phyloP scores from a whole-genome alignment of 2,329 filamentous ascomycete species.

The Geoglossum cookeanum region DNA sequence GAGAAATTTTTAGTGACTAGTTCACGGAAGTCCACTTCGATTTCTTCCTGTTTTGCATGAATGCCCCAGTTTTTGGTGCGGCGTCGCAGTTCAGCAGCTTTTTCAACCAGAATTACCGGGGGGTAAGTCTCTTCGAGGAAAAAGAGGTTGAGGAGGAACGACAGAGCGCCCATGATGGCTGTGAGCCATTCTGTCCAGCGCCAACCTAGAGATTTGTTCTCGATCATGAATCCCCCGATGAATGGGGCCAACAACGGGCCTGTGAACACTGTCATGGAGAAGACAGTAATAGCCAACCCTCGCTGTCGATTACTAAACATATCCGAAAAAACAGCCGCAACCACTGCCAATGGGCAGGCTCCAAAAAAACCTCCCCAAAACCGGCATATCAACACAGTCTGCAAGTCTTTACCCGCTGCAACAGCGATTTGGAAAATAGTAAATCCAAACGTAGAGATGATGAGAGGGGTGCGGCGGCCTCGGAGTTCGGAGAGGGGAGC shows the following conservation, averaged over 20 bases:
- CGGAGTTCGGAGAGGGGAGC: constrained; percentile 34
- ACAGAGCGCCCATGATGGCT: constrained; percentile 35
- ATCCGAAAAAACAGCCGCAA: constrained; percentile 36
- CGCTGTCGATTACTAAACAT: constrained; percentile 32
- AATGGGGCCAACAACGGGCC: constrained; percentile 34
- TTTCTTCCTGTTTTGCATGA: constrained; percentile 37
- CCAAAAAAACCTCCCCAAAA: constrained; percentile 35
- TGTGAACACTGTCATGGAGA: constrained; percentile 32
- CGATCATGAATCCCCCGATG: constrained; percentile 34
- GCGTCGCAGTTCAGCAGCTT: constrained; percentile 33
- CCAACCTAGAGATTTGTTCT: constrained; percentile 30
- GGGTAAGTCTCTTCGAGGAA: constrained; percentile 40
- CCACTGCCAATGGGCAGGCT: constrained; percentile 32
- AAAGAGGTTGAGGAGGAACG: constrained; percentile 28
- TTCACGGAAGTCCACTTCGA: constrained; percentile 31
- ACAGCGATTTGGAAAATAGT: constrained; percentile 30
- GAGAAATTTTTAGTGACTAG: constrained; percentile 33
- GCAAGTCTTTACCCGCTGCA: constrained; percentile 30
- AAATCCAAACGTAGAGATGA: constrained; percentile 31
- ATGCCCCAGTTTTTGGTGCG: constrained; percentile 41
- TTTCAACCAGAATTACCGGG: constrained; percentile 35
- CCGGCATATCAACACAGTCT: constrained; percentile 32
- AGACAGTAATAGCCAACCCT: constrained; percentile 28
- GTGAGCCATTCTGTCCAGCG: constrained; percentile 36
- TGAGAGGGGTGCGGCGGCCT: constrained; percentile 28